Conservation (phyloP, 257 asterid genomes). For the Solanum commersonii region DNA sequence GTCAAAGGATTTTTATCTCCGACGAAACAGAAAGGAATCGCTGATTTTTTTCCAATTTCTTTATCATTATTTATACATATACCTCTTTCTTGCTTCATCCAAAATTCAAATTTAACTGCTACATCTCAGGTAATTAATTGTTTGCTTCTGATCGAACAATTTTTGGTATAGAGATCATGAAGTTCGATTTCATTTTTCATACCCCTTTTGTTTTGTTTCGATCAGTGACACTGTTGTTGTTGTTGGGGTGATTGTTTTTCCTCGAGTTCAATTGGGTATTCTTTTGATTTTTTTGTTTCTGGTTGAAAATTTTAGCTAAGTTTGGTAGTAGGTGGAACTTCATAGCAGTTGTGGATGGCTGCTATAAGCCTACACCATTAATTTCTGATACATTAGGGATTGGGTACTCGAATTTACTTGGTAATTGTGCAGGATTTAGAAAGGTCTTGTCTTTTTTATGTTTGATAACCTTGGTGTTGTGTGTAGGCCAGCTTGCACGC, state of each 20-base stretch:
- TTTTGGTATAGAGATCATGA: background rate
- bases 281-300: background rate
- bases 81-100: background rate
- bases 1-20: background rate
- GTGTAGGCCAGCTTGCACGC: background rate
- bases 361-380: background rate
- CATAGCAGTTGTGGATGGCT: background rate
- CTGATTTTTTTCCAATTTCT: background rate
- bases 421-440: background rate
- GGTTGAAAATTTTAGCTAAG: background rate
- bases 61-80: background rate
- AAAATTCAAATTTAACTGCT: background rate
- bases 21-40: background rate
- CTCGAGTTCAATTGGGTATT: background rate
- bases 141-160: background rate
- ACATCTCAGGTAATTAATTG: background rate
- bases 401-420: background rate
- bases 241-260: background rate
- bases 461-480: background rate
- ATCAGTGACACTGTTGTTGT: background rate
- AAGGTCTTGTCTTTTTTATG: background rate
- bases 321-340: background rate
- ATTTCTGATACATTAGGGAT: background rate
- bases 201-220: background rate
- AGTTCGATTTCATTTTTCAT: background rate